Conservation (phyloP, 495 filamentous ascomycete species). For the Aspergillus leporis region DNA sequence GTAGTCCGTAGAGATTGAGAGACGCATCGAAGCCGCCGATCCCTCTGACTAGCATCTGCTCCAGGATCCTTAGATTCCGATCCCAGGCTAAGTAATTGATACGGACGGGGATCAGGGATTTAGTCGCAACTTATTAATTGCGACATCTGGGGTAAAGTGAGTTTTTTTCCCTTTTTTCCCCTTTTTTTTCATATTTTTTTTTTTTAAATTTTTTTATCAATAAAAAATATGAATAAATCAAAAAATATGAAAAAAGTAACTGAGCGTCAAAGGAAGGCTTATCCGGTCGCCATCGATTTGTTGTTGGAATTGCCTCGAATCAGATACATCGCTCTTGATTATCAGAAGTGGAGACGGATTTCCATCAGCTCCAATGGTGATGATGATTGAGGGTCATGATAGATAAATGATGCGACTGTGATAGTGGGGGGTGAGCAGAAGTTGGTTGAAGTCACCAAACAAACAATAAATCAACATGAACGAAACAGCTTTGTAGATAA, state of each 20-base stretch:
- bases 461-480: no score
- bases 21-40: constrained; percentile 11
- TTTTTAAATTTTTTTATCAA: no score
- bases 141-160: constrained; percentile 8
- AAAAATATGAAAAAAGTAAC: constrained; percentile 3
- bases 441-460: no score
- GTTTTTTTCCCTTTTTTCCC: no score
- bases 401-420: background rate
- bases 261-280: background rate
- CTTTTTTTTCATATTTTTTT: no score
- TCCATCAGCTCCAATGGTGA: background rate
- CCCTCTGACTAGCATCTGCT: constrained; percentile 8
- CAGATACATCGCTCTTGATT: background rate
- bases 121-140: background rate
- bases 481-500: no score
- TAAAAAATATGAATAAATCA: background rate
- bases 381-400: background rate
- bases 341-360: background rate
- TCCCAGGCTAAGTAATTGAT: background rate
- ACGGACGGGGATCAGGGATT: background rate
- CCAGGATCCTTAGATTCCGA: constrained; percentile 21
- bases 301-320: background rate
- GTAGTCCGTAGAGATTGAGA: background rate
- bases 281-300: background rate
- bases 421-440: no score